phyloP scores from a whole-genome alignment of 148 eudicot genomes.

The Chenopodium berlandieri region DNA sequence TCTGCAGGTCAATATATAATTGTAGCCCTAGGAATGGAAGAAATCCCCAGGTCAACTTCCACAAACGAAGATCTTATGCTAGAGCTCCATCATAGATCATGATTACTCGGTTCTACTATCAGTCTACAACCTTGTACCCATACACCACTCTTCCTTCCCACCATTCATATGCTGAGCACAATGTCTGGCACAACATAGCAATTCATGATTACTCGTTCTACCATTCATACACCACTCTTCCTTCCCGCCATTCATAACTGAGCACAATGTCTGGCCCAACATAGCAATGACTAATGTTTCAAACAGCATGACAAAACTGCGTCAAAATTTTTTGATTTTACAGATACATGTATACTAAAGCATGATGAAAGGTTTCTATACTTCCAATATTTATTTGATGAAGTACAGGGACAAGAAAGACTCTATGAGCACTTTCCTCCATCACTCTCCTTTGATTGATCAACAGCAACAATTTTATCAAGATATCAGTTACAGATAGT shows the following conservation, averaged over 20 bases:
- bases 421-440: background rate
- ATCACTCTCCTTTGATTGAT: background rate
- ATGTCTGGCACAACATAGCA: background rate
- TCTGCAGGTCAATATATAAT: background rate
- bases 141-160: background rate
- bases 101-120: background rate
- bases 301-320: background rate
- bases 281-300: conserved; percentile 3
- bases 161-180: background rate
- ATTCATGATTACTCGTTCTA: background rate
- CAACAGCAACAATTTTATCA: background rate
- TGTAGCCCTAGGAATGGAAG: background rate
- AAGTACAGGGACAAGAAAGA: background rate
- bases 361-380: conserved; percentile 10
- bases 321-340: background rate
- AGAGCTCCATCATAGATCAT: background rate
- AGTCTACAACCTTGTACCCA: background rate
- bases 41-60: background rate
- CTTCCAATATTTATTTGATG: background rate
- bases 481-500: background rate
- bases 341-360: background rate
- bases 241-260: background rate
- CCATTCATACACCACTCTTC: background rate
- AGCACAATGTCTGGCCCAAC: conserved; percentile 1
- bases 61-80: background rate